Conservation (phyloP, 2,329 filamentous ascomycete species). For the Fusarium pseudoanthophilum region DNA sequence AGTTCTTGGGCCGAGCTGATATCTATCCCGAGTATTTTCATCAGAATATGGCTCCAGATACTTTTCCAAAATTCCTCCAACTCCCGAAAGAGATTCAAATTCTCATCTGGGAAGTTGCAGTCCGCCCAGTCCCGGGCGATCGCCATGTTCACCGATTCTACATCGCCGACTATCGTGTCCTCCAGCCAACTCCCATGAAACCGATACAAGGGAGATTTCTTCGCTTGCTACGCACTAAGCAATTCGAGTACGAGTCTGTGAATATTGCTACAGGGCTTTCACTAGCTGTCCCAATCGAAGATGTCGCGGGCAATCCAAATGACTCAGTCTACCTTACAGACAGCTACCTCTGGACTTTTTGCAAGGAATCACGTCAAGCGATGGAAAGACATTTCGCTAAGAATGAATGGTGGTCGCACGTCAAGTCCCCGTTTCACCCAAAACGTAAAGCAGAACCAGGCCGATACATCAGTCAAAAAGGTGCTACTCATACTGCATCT, state of each 20-base stretch:
- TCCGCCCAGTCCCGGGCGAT: slow-evolving; percentile 1
- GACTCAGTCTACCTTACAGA: slow-evolving; percentile 25
- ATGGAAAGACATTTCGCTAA: slow-evolving; percentile 11
- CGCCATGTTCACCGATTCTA: slow-evolving; percentile 29
- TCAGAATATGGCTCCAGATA: neutral
- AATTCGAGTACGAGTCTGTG: no score
- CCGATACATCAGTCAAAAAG: neutral
- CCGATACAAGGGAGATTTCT: neutral
- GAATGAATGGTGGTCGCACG: slow-evolving; percentile 32
- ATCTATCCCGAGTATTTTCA: neutral
- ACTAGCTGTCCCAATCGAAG: slow-evolving; percentile 12
- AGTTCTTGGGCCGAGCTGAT: neutral
- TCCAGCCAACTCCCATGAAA: neutral
- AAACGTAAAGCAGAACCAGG: neutral
- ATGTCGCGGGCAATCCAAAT: neutral
- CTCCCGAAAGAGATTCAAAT: slow-evolving; percentile 23
- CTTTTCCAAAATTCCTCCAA: neutral
- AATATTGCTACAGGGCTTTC: neutral
- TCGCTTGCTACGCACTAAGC: neutral
- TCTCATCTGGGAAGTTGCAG: slow-evolving; percentile 20
- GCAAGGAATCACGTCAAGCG: slow-evolving; percentile 18
- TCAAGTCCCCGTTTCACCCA: neutral
- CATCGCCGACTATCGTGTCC: neutral
- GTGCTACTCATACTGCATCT: slow-evolving; percentile 1
- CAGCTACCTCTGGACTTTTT: slow-evolving; percentile 19